Conservation (phyloP, 2,329 filamentous ascomycete genomes). For the Neofusicoccum cordaticola region DNA sequence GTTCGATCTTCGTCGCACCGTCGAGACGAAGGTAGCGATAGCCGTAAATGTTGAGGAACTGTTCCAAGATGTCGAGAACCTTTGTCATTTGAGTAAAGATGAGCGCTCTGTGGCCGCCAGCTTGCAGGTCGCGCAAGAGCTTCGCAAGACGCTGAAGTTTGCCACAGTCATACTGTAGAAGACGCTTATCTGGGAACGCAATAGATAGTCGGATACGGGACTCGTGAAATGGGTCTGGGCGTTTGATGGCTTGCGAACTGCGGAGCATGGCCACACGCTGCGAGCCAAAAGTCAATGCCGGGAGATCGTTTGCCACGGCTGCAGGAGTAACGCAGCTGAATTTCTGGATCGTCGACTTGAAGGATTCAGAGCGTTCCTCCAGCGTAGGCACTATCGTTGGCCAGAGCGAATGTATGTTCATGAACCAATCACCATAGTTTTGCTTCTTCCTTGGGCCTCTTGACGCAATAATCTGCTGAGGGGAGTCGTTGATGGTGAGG, state of each 20-base stretch:
- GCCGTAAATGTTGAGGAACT: constrained; percentile 96
- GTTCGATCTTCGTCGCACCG: constrained; percentile 93
- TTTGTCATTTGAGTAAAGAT: constrained; percentile 99
- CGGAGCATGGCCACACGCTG: constrained; percentile 56
- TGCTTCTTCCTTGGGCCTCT: constrained; percentile 11
- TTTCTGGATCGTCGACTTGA: constrained; percentile 76
- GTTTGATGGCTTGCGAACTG: constrained; percentile 41
- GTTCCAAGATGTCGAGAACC: constrained; percentile 93
- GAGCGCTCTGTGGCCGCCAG: constrained; percentile 85
- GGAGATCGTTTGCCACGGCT: constrained; percentile 76
- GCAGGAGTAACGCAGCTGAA: constrained; percentile 92
- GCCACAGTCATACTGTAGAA: constrained; percentile 97
- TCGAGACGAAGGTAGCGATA: constrained; percentile 96
- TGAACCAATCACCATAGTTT: constrained; percentile 64
- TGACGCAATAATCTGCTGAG: constrained; percentile 19
- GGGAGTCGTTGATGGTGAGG: constrained; percentile 56
- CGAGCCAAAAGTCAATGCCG: constrained; percentile 60
- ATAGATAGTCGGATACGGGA: constrained; percentile 89
- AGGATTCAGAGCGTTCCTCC: constrained; percentile 65
- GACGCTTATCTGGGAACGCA: constrained; percentile 91
- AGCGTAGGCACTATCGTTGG: constrained; percentile 70
- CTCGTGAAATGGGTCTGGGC: constrained; percentile 84
- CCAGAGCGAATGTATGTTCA: constrained; percentile 64
- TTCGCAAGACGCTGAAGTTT: constrained; percentile 89
- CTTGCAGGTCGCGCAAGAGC: constrained; percentile 80